These are phyloP conservation scores for Hortiboletus flavorubellus DNA, from an alignment of 768 basidiomycete genomes.

Conservation along the genomic window DNA sequence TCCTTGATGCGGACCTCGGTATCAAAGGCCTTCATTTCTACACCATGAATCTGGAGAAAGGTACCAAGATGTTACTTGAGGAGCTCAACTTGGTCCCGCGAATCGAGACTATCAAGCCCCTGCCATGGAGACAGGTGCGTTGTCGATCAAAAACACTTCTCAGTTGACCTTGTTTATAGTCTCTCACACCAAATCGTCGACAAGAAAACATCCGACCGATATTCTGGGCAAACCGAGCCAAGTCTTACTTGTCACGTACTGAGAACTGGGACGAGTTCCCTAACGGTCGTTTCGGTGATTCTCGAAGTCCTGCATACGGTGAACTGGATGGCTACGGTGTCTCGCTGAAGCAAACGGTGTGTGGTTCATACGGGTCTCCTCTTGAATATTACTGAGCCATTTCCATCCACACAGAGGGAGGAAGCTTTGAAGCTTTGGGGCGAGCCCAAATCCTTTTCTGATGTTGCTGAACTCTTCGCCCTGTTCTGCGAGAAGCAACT, in stretches of 20 bases:
- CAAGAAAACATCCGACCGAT: conserved; percentile 94
- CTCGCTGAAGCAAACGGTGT: conserved; percentile 83
- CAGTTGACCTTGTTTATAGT: conserved; percentile 41
- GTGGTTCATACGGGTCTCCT: conserved; percentile 15
- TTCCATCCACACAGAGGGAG: conserved; percentile 61
- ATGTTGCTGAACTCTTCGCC: conserved; percentile 73
- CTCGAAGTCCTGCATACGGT: conserved; percentile 95
- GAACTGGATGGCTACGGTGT: conserved; percentile 97
- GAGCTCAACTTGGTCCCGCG: conserved; percentile 86
- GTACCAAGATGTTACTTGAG: conserved; percentile 91
- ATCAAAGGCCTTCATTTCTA: conserved; percentile 94
- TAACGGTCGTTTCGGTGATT: conserved; percentile 97
- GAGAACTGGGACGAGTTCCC: conserved; percentile 99
- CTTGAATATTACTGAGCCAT: conserved; percentile 5
- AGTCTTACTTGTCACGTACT: conserved; percentile 93
- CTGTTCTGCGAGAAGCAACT: conserved; percentile 78
- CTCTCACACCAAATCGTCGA: conserved; percentile 88
- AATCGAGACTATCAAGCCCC: conserved; percentile 87
- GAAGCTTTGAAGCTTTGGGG: conserved; percentile 90
- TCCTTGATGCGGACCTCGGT: conserved; percentile 74
- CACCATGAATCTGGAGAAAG: conserved; percentile 96
- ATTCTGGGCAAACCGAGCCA: conserved; percentile 97
- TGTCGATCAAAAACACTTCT: conserved; percentile 1
- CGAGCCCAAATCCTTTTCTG: conserved; percentile 60
- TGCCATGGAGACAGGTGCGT: conserved; percentile 93